A percentile compares a stretch with the other conserved stretches of the same genome.
Conservation (phyloP, 164 flowering plant genomes). For the Amborella trichopoda region DNA sequence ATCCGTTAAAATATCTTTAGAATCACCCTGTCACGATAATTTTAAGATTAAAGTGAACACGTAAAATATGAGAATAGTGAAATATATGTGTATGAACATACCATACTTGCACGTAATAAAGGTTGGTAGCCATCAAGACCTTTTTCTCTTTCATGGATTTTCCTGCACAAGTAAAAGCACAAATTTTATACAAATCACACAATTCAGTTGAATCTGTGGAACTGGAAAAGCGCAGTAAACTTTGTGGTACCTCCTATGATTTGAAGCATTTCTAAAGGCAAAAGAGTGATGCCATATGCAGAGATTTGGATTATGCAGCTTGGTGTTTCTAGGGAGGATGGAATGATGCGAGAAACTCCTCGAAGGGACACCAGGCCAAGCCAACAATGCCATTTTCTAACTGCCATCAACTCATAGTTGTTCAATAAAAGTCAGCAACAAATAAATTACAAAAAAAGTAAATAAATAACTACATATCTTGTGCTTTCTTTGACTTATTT, state of each 20-base stretch:
- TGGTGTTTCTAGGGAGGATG: constrained; percentile 3
- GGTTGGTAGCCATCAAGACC: constrained; percentile 7
- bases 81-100: constrained; percentile 3
- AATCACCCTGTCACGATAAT: constrained; percentile 25
- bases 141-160: constrained; percentile 2
- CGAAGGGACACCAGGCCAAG: constrained; percentile 12
- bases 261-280: constrained; percentile 7
- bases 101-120: constrained; percentile 18
- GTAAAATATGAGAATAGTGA: background rate
- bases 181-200: background rate
- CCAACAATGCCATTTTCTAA: constrained; percentile 20
- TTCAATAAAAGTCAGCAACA: no score
- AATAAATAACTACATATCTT: no score
- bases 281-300: constrained; percentile 10
- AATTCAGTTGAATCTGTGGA: background rate
- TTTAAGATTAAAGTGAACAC: constrained; percentile 2
- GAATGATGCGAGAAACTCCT: constrained; percentile 6
- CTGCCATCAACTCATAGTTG: no score
- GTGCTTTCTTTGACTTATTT: no score
- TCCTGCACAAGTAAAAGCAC: constrained; percentile 14
- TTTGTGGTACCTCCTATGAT: constrained; percentile 11
- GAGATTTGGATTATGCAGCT: constrained; percentile 4
- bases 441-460: no score
- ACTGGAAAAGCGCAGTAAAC: no score
- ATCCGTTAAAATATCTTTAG: constrained; percentile 14